Evolutionary conservation across 2,329 filamentous ascomycete genomes (phyloP), one percentile per base, ranked within the genome.

Genomic region (Trichoderma afroharzianum): DNA sequence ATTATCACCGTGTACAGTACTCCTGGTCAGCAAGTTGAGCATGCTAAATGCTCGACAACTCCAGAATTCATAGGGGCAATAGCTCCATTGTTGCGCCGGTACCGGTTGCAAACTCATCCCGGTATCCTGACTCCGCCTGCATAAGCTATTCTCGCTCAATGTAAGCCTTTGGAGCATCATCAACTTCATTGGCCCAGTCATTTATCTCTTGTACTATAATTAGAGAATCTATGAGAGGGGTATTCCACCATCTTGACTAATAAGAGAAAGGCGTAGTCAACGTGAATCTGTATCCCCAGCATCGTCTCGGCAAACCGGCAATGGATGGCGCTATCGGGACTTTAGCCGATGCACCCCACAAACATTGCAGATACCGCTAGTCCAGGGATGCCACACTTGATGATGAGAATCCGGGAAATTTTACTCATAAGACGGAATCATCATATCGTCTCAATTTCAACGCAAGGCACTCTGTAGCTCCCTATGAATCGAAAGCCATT

Each of bases 231-330:
- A 53, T 6, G 73, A 33, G 26, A 78, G 24, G 3, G 81, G 81
- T 4, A 77, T 72, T 33, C 80, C 80, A 68, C 80, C 78, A 70
- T 82, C 81, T 8, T 80, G 81, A 67, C 83, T 82, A 1, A 83
- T 21, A 33, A 36, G 33, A 43, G 24, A 12, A 15, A 43, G 14
- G 59, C 30, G 15, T 33, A 21, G 39, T 43, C 15, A 43, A n/a
- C 57, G 11, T 59, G 11, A 4, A 33, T 15, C 24, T 14, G n/a
- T 11, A 7, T 33, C 57, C 21, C 57, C 57, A 33, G 15, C 15
- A 63, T 43, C 36, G 21, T 43, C 36, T 28, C 59, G 59, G 59
- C 36, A 63, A 47, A n/a, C 24, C 59, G 59, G 59, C 59, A 63
- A 47, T 18, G 15, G 18, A 26, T 47, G 15, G 59, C 59, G 7